These are phyloP conservation scores for Scheffersomyces illinoinensis DNA, from an alignment of 1,139 yeast species.

Conservation along the genomic window DNA sequence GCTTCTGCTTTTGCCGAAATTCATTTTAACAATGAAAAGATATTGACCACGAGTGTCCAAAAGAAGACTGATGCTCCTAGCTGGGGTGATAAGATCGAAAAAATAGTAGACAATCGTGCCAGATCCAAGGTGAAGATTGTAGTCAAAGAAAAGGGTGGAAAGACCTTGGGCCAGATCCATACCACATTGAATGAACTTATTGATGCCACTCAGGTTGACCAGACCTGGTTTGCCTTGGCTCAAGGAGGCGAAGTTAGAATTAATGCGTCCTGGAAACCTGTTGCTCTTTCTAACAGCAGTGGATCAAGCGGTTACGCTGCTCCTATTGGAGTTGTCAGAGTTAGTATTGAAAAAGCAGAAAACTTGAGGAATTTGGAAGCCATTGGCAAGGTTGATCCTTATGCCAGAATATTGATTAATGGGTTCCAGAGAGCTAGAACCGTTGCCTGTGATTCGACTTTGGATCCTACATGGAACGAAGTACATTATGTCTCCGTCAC, in stretches of 20 bases:
- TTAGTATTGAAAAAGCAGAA: conserved; percentile 68
- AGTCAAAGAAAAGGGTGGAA: conserved; percentile 60
- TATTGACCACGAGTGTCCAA: conserved; percentile 55
- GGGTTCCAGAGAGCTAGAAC: conserved; percentile 81
- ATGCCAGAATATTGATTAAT: conserved; percentile 75
- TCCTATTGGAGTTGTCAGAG: conserved; percentile 89
- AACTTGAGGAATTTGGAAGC: conserved; percentile 82
- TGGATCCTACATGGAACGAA: conserved; percentile 86
- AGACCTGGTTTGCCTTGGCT: conserved; percentile 69
- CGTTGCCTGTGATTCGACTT: conserved; percentile 61
- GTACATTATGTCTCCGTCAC: conserved; percentile 78
- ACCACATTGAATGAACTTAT: conserved; percentile 69
- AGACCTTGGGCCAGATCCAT: conserved; percentile 60
- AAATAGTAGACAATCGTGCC: conserved; percentile 73
- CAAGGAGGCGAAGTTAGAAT: conserved; percentile 75
- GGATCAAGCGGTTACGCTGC: conserved; percentile 83
- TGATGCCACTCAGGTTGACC: conserved; percentile 76
- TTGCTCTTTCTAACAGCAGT: conserved; percentile 61
- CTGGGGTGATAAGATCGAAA: conserved; percentile 68
- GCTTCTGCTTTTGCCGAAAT: conserved; percentile 73
- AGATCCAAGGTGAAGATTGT: conserved; percentile 66
- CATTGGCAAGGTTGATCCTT: conserved; percentile 91
- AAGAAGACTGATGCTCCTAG: conserved; percentile 69
- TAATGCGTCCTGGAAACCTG: conserved; percentile 83
- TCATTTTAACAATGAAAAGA: conserved; percentile 58